A percentile compares a stretch with the other conserved stretches of the same genome.
phyloP scores from a whole-genome alignment of 2,329 filamentous ascomycete species.

The Claviceps purpurea region DNA sequence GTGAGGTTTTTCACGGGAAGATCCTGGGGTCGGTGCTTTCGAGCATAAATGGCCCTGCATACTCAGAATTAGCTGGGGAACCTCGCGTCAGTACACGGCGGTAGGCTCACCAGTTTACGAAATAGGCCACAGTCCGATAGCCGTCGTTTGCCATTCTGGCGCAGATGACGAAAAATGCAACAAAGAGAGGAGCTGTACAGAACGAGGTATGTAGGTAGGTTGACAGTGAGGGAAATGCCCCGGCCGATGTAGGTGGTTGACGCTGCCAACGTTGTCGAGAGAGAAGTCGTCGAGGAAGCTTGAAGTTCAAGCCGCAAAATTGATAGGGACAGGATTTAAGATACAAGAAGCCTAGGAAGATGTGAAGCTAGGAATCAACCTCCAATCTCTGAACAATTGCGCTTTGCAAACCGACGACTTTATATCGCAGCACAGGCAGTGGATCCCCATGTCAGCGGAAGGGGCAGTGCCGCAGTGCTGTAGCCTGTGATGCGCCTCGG shows the following conservation, averaged over 20 bases:
- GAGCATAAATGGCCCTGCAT: conserved; percentile 64
- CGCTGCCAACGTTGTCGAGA: neutral
- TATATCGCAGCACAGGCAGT: no score
- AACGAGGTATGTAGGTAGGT: neutral
- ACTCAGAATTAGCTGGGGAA: neutral
- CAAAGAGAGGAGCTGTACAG: neutral
- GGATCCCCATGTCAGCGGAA: no score
- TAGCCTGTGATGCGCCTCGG: no score
- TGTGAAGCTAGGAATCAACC: no score
- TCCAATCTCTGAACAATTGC: no score
- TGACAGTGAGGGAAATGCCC: neutral
- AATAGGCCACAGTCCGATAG: conserved; percentile 59
- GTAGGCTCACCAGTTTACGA: conserved; percentile 47
- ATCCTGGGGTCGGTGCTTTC: conserved; percentile 75
- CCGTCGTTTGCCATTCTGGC: conserved; percentile 19
- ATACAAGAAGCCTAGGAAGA: no score
- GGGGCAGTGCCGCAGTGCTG: no score
- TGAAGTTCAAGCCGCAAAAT: no score
- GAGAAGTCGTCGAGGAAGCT: neutral
- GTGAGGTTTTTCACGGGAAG: conserved; percentile 71
- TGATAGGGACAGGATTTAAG: no score
- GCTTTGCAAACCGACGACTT: no score
- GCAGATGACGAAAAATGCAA: neutral
- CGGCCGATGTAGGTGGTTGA: neutral
- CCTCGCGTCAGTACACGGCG: neutral